Evolutionary conservation across 345 rosid species (phyloP).

Genomic region (Eutrema heterophyllum): DNA sequence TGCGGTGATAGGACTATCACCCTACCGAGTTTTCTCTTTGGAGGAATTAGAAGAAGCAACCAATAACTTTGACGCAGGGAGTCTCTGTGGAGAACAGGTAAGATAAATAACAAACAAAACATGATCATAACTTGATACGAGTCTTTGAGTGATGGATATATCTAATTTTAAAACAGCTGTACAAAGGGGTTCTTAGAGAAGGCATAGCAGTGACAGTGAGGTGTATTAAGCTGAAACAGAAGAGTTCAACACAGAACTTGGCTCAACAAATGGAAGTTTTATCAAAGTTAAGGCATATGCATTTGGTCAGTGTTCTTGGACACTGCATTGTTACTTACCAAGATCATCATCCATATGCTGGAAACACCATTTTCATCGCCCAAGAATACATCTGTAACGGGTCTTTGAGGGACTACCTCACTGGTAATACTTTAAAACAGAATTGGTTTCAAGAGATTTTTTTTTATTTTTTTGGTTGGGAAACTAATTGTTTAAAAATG

Average conservation of each 20-base stretch:
- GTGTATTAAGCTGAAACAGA: slow-evolving; percentile 70
- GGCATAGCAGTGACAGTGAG: slow-evolving; percentile 58
- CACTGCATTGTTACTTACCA: slow-evolving; percentile 69
- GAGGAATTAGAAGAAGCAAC: slow-evolving; percentile 90
- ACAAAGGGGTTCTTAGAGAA: slow-evolving; percentile 68
- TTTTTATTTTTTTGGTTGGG: background rate
- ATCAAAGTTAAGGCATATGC: slow-evolving; percentile 87
- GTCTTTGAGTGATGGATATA: background rate
- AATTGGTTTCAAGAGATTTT: background rate
- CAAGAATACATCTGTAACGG: slow-evolving; percentile 73
- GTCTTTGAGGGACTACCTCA: slow-evolving; percentile 54
- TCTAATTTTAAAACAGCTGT: slow-evolving; percentile 40
- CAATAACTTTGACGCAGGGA: slow-evolving; percentile 61
- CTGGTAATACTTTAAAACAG: slow-evolving; percentile 44
- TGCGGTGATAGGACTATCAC: slow-evolving; percentile 72
- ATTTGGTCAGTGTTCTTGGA: slow-evolving; percentile 82
- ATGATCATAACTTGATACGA: background rate
- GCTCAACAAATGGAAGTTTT: slow-evolving; percentile 69
- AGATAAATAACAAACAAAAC: background rate
- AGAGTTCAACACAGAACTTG: slow-evolving; percentile 53
- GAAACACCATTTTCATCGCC: slow-evolving; percentile 56
- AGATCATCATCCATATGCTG: slow-evolving; percentile 59
- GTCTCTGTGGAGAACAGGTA: slow-evolving; percentile 58
- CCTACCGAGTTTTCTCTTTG: slow-evolving; percentile 58
- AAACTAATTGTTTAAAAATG: background rate